Conservation (phyloP, 352 stramenopile species). For the Pythium aquatile region DNA sequence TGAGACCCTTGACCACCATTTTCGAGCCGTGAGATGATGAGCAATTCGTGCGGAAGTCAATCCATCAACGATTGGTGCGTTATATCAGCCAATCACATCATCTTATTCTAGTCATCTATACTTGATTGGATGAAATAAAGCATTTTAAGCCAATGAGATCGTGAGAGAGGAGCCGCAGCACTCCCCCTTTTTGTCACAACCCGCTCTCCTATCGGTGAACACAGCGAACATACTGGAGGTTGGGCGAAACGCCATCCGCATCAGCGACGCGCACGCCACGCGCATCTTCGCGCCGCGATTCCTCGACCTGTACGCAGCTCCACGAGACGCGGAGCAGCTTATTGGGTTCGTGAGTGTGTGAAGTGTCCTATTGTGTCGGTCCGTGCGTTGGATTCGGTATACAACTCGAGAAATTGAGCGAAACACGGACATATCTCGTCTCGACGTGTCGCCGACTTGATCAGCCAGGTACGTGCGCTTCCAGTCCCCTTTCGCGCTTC, state of each 20-base stretch:
- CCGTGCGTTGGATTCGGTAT: not conserved
- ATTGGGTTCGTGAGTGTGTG: not conserved
- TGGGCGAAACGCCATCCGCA: slow-evolving; percentile 32
- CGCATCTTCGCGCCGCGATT: slow-evolving; percentile 17
- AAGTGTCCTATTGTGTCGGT: not conserved
- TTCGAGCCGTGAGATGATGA: slow-evolving; percentile 16
- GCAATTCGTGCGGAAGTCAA: slow-evolving; percentile 1
- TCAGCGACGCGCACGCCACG: slow-evolving; percentile 8
- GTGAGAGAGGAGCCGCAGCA: not conserved
- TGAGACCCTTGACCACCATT: slow-evolving; percentile 65
- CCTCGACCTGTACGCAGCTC: slow-evolving; percentile 1
- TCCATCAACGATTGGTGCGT: slow-evolving; percentile 12
- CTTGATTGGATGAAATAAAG: slow-evolving; percentile 11
- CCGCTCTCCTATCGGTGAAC: slow-evolving; percentile 20
- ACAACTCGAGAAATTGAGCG: slow-evolving; percentile 8
- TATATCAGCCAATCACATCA: slow-evolving; percentile 13
- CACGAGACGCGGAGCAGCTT: not conserved
- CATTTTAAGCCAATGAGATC: slow-evolving; percentile 19
- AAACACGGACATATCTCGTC: not conserved
- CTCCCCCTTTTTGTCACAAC: slow-evolving; percentile 26
- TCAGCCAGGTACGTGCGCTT: slow-evolving; percentile 1
- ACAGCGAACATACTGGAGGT: slow-evolving; percentile 25
- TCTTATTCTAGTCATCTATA: not conserved
- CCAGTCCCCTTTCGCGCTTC: not conserved
- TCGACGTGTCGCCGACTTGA: not conserved